A percentile compares a stretch with the other conserved stretches of the same genome.
Conservation (phyloP, 176 grass and related monocot species). For the Aegilops speltoides region DNA sequence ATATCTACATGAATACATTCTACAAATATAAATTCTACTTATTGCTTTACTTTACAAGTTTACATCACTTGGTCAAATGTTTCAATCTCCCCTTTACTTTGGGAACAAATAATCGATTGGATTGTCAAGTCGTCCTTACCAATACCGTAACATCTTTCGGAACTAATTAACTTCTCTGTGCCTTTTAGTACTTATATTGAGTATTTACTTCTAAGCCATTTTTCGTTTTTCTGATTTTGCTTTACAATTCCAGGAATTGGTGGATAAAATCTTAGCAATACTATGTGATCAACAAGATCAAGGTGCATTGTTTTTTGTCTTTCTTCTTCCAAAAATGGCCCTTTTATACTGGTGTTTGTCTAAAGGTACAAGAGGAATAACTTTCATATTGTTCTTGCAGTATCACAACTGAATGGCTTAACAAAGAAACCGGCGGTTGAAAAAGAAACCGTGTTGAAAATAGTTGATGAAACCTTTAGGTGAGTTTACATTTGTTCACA, state of each 20-base stretch:
- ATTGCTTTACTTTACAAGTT: not conserved
- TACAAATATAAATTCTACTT: not conserved
- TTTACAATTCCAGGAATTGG: constrained; percentile 56
- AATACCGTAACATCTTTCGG: not conserved
- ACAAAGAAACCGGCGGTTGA: constrained; percentile 29
- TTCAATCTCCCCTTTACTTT: not conserved
- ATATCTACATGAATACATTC: not conserved
- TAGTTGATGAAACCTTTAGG: constrained; percentile 78
- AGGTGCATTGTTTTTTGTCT: constrained; percentile 11
- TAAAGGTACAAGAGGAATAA: not conserved
- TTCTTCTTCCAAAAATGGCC: not conserved
- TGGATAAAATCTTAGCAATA: constrained; percentile 48
- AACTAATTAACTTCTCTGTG: not conserved
- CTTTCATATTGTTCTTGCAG: constrained; percentile 43
- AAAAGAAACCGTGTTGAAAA: constrained; percentile 54
- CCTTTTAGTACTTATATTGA: constrained; percentile 8
- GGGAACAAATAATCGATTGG: not conserved
- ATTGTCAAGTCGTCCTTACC: not conserved
- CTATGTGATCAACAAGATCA: constrained; percentile 60
- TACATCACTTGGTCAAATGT: not conserved
- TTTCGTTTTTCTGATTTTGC: not conserved
- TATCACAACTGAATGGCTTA: constrained; percentile 25
- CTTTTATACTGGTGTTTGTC: not conserved
- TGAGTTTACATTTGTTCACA: constrained; percentile 20
- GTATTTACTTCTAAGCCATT: not conserved